phyloP scores from a whole-genome alignment of 257 asterid genomes.

The Echium plantagineum region DNA sequence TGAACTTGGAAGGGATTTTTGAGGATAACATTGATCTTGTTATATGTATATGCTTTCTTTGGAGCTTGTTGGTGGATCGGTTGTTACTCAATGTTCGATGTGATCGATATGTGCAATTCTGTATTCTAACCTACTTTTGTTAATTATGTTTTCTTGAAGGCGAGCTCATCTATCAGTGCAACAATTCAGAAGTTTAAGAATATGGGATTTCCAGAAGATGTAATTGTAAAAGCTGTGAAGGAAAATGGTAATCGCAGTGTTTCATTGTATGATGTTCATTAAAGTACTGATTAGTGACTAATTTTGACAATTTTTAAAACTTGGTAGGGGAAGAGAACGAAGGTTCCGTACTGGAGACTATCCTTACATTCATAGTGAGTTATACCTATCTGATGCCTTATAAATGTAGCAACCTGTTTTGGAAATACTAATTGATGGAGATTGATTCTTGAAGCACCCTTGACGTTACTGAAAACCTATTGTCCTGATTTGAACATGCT shows the following conservation, averaged over 20 bases:
- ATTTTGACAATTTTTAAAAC: slow-evolving; percentile 1
- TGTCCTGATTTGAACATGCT: too few relatives aligned
- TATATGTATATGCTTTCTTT: too few relatives aligned
- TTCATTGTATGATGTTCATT: too few relatives aligned
- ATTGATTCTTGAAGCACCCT: too few relatives aligned
- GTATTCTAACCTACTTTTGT: too few relatives aligned
- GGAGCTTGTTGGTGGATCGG: too few relatives aligned
- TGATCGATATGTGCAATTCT: background rate
- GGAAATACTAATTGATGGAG: too few relatives aligned
- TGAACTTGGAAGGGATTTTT: too few relatives aligned
- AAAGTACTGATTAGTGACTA: background rate
- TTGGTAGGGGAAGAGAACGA: slow-evolving; percentile 44
- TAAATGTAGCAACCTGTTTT: too few relatives aligned
- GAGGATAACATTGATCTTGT: too few relatives aligned
- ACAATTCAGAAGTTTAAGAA: slow-evolving; percentile 12
- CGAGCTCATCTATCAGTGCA: slow-evolving; percentile 16
- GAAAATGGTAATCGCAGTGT: slow-evolving; percentile 22
- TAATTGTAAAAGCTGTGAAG: slow-evolving; percentile 23
- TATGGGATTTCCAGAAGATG: slow-evolving; percentile 31
- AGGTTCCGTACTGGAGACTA: slow-evolving; percentile 41
- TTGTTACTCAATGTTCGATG: background rate
- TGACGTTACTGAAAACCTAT: too few relatives aligned
- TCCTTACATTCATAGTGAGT: slow-evolving; percentile 55
- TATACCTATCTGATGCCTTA: background rate
- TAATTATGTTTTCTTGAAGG: slow-evolving; percentile 9